phyloP scores from a whole-genome alignment of 2,329 filamentous ascomycete species.

The Pseudogymnoascus sp. region DNA sequence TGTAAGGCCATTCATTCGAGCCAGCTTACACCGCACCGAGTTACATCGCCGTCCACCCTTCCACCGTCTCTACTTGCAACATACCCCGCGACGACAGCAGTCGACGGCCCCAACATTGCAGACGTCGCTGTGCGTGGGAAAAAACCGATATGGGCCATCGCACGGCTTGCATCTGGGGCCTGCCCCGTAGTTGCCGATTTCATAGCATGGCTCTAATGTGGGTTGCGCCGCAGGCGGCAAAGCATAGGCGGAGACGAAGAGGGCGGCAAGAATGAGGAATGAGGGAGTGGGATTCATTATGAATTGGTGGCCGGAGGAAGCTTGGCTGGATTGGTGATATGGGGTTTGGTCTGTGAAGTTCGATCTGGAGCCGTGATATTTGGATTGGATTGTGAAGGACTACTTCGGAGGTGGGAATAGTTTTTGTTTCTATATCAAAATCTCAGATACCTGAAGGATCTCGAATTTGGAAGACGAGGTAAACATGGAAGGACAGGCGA shows the following conservation, averaged over 20 bases:
- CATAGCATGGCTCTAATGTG: background rate
- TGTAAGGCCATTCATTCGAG: background rate
- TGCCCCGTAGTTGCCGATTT: background rate
- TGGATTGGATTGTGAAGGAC: background rate
- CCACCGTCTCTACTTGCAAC: background rate
- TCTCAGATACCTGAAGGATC: background rate
- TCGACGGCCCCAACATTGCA: background rate
- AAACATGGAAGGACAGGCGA: background rate
- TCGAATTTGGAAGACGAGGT: background rate
- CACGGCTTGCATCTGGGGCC: background rate
- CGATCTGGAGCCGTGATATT: background rate
- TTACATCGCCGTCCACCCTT: background rate
- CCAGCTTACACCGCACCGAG: background rate
- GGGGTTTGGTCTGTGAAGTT: background rate
- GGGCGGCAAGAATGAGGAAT: background rate
- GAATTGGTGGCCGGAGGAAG: background rate
- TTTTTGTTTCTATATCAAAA: background rate
- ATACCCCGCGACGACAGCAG: background rate
- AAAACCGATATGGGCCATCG: background rate
- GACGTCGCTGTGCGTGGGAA: background rate
- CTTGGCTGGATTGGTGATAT: background rate
- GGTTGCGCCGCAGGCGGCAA: background rate
- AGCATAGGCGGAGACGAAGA: background rate
- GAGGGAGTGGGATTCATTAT: background rate
- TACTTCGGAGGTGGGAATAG: background rate